These are phyloP conservation scores for Thinopyrum elongatum DNA, from an alignment of 176 grass and related monocot genomes.

Conservation along the genomic window DNA sequence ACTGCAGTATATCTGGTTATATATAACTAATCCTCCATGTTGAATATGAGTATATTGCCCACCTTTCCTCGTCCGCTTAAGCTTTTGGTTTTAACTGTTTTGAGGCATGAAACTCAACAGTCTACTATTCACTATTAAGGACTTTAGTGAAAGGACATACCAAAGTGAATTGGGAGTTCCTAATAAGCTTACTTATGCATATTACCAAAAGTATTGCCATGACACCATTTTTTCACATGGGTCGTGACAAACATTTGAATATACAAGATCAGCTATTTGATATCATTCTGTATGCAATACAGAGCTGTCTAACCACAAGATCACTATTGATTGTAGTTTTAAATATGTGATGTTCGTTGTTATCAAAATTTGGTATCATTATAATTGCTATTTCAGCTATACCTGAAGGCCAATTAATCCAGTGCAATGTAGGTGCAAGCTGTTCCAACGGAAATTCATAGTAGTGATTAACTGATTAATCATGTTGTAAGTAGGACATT, in stretches of 20 bases:
- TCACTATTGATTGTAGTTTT: background rate
- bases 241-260: background rate
- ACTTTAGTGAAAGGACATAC: background rate
- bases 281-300: background rate
- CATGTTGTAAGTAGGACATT: background rate
- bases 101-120: background rate
- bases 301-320: background rate
- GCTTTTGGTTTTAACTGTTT: background rate
- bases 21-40: background rate
- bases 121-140: background rate
- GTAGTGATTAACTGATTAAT: constrained; percentile 6
- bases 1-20: background rate
- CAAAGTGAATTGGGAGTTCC: background rate
- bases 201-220: background rate
- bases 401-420: background rate
- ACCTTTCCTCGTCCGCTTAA: background rate
- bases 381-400: background rate
- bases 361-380: background rate
- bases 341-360: background rate
- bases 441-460: background rate
- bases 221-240: background rate
- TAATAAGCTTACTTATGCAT: background rate
- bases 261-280: background rate
- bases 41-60: background rate
- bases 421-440: background rate